A percentile compares a stretch with the other conserved stretches of the same genome.
phyloP scores from a whole-genome alignment of 2,329 filamentous ascomycete genomes.

The Aspergillus fijiensis region DNA sequence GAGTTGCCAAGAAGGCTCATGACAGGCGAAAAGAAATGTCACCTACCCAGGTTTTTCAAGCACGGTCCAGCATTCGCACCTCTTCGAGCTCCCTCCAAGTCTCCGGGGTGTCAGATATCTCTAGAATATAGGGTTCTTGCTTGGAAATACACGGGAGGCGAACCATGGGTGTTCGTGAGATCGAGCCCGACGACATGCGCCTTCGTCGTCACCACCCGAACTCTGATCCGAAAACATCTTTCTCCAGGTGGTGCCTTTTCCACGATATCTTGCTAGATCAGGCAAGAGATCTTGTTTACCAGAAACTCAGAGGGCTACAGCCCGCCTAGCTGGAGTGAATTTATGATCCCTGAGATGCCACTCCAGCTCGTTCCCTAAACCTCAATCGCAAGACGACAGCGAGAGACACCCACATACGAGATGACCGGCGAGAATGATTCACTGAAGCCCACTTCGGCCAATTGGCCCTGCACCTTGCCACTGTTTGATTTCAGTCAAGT shows the following conservation, averaged over 20 bases:
- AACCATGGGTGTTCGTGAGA: not conserved
- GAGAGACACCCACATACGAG: not conserved
- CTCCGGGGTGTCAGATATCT: not conserved
- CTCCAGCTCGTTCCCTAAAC: not conserved
- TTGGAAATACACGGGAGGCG: not conserved
- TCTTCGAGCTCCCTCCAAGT: not conserved
- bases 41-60: not conserved
- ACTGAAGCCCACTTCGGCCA: not conserved
- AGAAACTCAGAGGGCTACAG: not conserved
- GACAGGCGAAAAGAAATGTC: not conserved
- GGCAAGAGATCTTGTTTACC: not conserved
- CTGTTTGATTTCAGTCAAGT: not conserved
- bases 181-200: not conserved
- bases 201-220: not conserved
- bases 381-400: not conserved
- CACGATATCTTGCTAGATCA: not conserved
- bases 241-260: not conserved
- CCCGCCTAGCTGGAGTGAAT: not conserved
- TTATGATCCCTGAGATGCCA: not conserved
- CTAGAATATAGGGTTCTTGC: no score
- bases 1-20: not conserved
- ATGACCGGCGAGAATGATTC: not conserved
- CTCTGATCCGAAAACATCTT: not conserved
- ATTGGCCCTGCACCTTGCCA: not conserved
- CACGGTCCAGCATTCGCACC: no score